phyloP scores from a whole-genome alignment of 2,329 filamentous ascomycete genomes.

The Alternaria sp. region DNA sequence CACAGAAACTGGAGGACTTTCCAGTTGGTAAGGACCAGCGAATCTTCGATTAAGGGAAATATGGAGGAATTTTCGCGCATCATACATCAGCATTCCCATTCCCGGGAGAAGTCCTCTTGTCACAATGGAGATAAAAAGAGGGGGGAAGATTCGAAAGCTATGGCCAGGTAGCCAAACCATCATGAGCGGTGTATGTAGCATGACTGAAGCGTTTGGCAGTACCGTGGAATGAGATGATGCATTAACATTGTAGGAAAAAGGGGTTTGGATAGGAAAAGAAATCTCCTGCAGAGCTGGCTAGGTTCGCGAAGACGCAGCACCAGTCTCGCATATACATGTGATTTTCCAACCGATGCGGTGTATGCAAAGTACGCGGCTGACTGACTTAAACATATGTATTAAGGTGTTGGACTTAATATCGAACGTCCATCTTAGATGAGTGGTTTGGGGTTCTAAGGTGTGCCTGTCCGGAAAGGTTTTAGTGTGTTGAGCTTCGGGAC shows the following conservation, averaged over 20 bases:
- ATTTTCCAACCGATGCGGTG: background rate
- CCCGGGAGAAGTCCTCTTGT: background rate
- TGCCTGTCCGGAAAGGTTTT: background rate
- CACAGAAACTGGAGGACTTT: background rate
- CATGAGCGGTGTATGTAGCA: background rate
- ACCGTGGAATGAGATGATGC: background rate
- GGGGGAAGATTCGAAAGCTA: background rate
- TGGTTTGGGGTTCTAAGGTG: background rate
- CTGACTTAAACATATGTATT: background rate
- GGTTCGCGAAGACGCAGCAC: background rate
- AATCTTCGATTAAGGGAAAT: background rate
- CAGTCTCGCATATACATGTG: background rate
- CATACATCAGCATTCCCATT: background rate
- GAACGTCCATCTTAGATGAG: background rate
- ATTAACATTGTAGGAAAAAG: background rate
- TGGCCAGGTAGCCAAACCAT: background rate
- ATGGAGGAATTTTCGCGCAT: background rate
- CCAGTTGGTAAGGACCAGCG: background rate
- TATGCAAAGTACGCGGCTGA: background rate
- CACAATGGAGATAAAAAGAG: background rate
- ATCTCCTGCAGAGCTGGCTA: background rate
- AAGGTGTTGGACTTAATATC: background rate
- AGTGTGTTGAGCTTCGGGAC: slow-evolving; percentile 2
- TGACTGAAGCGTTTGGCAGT: background rate
- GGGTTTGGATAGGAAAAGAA: background rate